Conservation (phyloP, 108 stramenopile species). For the Craspedostauros australis region DNA sequence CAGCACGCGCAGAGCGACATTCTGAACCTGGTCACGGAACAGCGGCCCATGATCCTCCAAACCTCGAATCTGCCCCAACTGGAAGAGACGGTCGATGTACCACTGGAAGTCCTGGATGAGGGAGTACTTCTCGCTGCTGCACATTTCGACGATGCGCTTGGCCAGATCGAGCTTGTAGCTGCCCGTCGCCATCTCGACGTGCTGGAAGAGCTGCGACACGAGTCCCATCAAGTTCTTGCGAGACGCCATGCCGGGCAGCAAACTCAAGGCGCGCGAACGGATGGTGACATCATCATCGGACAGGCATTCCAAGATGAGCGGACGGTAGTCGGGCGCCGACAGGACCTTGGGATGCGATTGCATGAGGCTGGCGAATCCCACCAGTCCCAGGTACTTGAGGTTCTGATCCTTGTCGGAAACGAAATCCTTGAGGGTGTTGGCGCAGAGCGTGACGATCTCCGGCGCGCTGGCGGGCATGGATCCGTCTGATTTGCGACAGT, state of each 20-base stretch:
- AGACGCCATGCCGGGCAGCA: constrained; percentile 93
- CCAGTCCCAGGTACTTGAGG: constrained; percentile 97
- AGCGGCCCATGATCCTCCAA: constrained; percentile 61
- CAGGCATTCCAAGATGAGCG: constrained; percentile 89
- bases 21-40: constrained; percentile 84
- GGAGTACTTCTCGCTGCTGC: constrained; percentile 90
- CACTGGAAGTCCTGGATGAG: constrained; percentile 88
- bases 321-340: constrained; percentile 72
- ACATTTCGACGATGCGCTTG: constrained; percentile 90
- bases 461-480: constrained; percentile 84
- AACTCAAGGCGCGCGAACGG: constrained; percentile 90
- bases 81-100: constrained; percentile 90
- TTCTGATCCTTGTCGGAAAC: constrained; percentile 97
- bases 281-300: constrained; percentile 98
- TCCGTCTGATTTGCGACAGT: constrained; percentile 89
- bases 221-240: constrained; percentile 89
- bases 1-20: constrained; percentile 92
- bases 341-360: constrained; percentile 87
- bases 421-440: constrained; percentile 84
- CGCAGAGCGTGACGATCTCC: constrained; percentile 84
- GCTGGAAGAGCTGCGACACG: constrained; percentile 85
- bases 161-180: constrained; percentile 92
- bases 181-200: constrained; percentile 82
- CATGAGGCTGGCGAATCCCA: constrained; percentile 91
- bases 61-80: constrained; percentile 82